Percentiles rank a stretch among this genome's conserved stretches.
Evolutionary conservation across 495 filamentous ascomycete species (phyloP).

Genomic region (Trichocladium antarcticum): DNA sequence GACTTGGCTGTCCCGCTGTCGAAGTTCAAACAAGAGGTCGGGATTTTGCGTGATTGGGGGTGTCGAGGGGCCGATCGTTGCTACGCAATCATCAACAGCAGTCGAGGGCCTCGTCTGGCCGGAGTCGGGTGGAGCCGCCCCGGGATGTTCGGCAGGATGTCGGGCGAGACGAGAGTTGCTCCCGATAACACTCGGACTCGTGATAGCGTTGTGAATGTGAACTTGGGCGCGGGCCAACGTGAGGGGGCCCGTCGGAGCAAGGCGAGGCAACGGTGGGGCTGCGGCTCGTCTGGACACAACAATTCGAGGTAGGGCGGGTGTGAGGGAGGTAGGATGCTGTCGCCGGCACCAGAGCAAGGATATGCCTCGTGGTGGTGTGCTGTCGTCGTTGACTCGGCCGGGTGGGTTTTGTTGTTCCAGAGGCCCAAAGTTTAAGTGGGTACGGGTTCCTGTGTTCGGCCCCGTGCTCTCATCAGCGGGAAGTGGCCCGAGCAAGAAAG

Average conservation of each 20-base stretch:
- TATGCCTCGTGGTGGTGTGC: slow-evolving; percentile 15
- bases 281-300: slow-evolving; percentile 4
- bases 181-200: background rate
- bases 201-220: background rate
- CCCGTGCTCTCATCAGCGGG: background rate
- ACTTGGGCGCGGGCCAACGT: background rate
- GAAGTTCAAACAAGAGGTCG: background rate
- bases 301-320: slow-evolving; percentile 8
- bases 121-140: background rate
- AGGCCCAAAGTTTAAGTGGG: slow-evolving; percentile 27
- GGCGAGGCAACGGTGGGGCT: slow-evolving; percentile 1
- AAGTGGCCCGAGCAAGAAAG: background rate
- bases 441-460: slow-evolving; percentile 8
- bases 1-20: slow-evolving; percentile 28
- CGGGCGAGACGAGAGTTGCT: no score
- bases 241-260: background rate
- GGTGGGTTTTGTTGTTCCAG: slow-evolving; percentile 20
- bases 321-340: background rate
- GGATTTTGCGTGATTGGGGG: background rate
- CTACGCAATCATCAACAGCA: slow-evolving; percentile 8
- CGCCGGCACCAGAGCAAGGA: slow-evolving; percentile 14
- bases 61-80: background rate
- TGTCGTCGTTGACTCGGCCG: slow-evolving; percentile 21
- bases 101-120: background rate
- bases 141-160: background rate